Percentiles rank a stretch among this genome's conserved stretches.
Conservation (phyloP, 2,329 filamentous ascomycete species). For the Passalora sequoiae region DNA sequence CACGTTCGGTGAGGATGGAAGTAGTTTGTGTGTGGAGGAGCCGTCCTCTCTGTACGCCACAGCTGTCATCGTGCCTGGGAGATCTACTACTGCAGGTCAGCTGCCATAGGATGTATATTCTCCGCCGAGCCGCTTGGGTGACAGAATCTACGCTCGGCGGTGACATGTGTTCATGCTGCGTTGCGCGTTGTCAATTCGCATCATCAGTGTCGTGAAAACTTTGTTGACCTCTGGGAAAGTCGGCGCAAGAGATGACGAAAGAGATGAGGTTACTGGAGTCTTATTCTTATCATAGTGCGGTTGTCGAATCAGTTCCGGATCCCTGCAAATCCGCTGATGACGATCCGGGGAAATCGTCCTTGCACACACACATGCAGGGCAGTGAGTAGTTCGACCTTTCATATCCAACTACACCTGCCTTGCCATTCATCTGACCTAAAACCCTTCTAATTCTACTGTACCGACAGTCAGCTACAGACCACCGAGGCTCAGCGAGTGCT, state of each 20-base stretch:
- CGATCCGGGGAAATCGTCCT: no score
- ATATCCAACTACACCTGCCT: no score
- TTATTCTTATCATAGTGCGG: neutral
- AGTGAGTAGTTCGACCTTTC: no score
- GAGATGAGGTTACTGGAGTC: neutral
- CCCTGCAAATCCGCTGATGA: no score
- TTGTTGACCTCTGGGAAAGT: neutral
- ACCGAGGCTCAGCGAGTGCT: neutral
- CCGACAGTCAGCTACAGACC: neutral
- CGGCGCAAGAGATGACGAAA: neutral
- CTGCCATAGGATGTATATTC: neutral
- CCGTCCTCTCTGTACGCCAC: neutral
- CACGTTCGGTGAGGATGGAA: neutral
- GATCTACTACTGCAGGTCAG: neutral
- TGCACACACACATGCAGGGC: no score
- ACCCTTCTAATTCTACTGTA: neutral
- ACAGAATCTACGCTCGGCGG: neutral
- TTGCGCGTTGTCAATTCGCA: no score
- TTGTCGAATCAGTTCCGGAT: neutral
- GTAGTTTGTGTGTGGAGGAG: neutral
- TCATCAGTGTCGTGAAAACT: neutral
- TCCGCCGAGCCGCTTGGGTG: neutral
- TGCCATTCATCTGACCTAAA: neutral
- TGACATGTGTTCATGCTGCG: no score
- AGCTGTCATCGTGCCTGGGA: neutral